Percentiles rank a stretch among this genome's conserved stretches.
Conservation (phyloP, 371 early-diverging fungal genomes). For the Mortierella sp. region DNA sequence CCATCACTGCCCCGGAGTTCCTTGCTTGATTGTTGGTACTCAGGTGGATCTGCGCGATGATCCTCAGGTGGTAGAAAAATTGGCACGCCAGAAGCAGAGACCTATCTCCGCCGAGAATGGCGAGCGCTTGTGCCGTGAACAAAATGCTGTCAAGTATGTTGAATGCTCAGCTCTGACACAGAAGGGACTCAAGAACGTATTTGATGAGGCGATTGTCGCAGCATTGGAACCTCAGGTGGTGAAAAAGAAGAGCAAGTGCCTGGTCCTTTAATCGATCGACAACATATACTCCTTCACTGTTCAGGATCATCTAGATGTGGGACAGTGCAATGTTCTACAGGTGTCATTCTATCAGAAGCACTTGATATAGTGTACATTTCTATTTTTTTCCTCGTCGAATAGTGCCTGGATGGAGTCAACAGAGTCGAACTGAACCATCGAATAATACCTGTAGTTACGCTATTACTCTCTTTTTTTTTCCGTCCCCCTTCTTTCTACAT, state of each 20-base stretch:
- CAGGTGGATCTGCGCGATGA: constrained; percentile 97
- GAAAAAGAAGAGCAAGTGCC: constrained; percentile 84
- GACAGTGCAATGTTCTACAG: not conserved
- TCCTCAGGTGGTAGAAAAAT: constrained; percentile 81
- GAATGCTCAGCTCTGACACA: constrained; percentile 98
- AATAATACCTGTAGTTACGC: constrained; percentile 6
- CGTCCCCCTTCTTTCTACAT: not conserved
- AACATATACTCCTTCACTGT: not conserved
- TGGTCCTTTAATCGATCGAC: constrained; percentile 69
- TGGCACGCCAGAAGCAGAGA: constrained; percentile 85
- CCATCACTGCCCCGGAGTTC: constrained; percentile 98
- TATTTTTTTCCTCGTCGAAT: not conserved
- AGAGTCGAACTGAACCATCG: not conserved
- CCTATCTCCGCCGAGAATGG: constrained; percentile 89
- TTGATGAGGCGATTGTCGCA: constrained; percentile 99
- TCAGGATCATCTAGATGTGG: not conserved
- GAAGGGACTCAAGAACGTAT: constrained; percentile 96
- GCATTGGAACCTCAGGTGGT: constrained; percentile 93
- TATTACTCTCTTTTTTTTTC: not conserved
- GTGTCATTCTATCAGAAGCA: too few species aligned
- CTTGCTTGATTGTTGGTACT: constrained; percentile 97
- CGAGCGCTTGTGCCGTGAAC: constrained; percentile 87
- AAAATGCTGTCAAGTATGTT: constrained; percentile 96
- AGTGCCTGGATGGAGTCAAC: not conserved
- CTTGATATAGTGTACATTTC: not conserved